Base-by-base conservation (phyloP, 805 yeast species). In the Kodamaea nitidulidarum region DNA sequence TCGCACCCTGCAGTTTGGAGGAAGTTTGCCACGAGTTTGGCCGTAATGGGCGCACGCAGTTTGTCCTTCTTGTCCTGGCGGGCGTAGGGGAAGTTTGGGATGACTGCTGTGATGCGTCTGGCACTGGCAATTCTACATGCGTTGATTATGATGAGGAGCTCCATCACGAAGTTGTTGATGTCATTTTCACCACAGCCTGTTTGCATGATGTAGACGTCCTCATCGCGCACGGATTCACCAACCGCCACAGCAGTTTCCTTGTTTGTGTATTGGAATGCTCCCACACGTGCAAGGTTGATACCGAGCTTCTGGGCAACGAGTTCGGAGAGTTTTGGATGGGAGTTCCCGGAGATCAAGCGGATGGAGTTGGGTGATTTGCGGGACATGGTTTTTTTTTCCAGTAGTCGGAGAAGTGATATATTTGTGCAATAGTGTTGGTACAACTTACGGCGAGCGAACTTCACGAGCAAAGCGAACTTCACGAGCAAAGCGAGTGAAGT, bases 101-200 rank as follows among this genome's bases (percentile, higher is more conserved):
- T 78, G 40, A 91, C 95, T 0, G 95, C 96, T 1, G 97, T 90
- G 56, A 91, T 84, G 45, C 91, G 74, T 56, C 97, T 76, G 1
- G 96, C 97, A 24, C 96, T 86, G 2, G 98, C 98, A n/a, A 90
- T 80, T 54, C 83, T 84, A 65, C 97, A 88, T 11, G 98, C 98
- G 61, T 88, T 88, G 48, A 91, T 80, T 81, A 91, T 81, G 44
- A 91, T 81, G 44, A 93, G 71, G 33, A 91, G 67, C 58, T 93
- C 98, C 81, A 91, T 78, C 37, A 91, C 71, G 47, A 80, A 75
- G 60, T 90, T 96, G 60, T 91, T 91, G 43, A 93, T 75, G 42
- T 70, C 70, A 26, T 69, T 74, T 37, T 76, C 83, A 33, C 95
- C 95, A 49, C 81, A 76, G 22, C 95, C 95, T 1, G 91, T 87